Percentiles rank a stretch among this genome's conserved stretches.
Conservation (phyloP, 495 filamentous ascomycete species). For the Hypoxylon lenormandii region DNA sequence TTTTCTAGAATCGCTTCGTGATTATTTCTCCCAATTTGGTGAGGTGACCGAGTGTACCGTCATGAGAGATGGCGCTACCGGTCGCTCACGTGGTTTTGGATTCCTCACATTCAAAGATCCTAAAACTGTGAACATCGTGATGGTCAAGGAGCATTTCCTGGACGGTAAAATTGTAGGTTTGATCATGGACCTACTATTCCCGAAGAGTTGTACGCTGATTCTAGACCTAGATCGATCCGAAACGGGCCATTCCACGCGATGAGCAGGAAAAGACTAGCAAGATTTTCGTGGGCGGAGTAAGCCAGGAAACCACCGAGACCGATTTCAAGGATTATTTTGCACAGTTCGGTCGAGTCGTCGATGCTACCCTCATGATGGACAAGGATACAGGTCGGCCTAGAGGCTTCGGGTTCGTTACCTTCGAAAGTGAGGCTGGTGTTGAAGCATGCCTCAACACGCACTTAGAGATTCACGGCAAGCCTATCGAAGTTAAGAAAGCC, state of each 20-base stretch:
- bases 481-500: conserved; percentile 97
- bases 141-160: conserved; percentile 98
- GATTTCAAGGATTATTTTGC: conserved; percentile 97
- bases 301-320: conserved; percentile 92
- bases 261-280: conserved; percentile 98
- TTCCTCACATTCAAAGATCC: conserved; percentile 98
- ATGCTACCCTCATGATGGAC: conserved; percentile 99
- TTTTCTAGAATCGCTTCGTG: conserved; percentile 88
- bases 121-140: conserved; percentile 97
- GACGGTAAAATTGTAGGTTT: conserved; percentile 95
- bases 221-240: conserved; percentile 84
- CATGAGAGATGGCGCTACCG: conserved; percentile 94
- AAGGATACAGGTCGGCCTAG: conserved; percentile 96
- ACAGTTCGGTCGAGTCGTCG: conserved; percentile 93
- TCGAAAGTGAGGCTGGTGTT: conserved; percentile 94
- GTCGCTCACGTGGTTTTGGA: conserved; percentile 93
- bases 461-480: conserved; percentile 92
- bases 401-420: conserved; percentile 98
- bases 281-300: conserved; percentile 98
- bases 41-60: conserved; percentile 98
- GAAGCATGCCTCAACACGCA: conserved; percentile 82
- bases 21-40: conserved; percentile 98
- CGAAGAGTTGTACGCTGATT: conserved; percentile 17
- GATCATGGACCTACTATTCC: not conserved
- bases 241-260: conserved; percentile 95